Evolutionary conservation across 2,329 filamentous ascomycete species (phyloP), one percentile per base, ranked within the genome.

Genomic region (Diaporthe citriasiana): DNA sequence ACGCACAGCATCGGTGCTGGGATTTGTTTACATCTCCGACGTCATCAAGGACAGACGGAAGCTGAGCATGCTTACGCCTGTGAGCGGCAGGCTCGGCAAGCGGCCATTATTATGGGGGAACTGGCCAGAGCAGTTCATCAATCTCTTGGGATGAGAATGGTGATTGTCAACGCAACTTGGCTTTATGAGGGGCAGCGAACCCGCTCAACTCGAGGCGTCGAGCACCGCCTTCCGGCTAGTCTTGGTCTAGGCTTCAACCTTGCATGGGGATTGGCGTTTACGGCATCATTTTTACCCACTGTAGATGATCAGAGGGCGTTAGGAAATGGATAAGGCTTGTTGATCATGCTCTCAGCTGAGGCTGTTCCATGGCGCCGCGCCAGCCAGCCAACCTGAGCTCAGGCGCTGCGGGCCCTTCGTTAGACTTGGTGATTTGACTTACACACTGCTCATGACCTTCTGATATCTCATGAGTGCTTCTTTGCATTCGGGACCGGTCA

Each of bases 11-110:
- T 93, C 93, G 72, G 92, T 98, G 40, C 93, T 97, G 89, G 97
- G 97, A 0, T 99, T 97, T 80, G 89, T 98, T 40, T 98, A 98
- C 80, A 93, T 98, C 22, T 93, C 94, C 0, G 94, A 98, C 76
- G 94, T 98, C 5, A 95, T 99, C 80, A 93, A 94, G 80, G 92
- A 93, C 78, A 93, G 93, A 82, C 91, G 91, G 77, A 93, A 94
- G 81, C 87, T 98, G 42, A 93, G 94, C 80, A 87, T 98, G 27
- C 85, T 99, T 74, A 92, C 94, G 25, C 97, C 97, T 1, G 91
- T 98, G 75, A 94, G 93, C 70, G 95, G 95, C 3, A 89, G 93
- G 74, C 87, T 98, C 74, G 95, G 94, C 0, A 90, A 93, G 77
- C 89, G 92, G 80, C 95, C 96, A 7, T 86, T 98, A 79, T 87